phyloP scores from a whole-genome alignment of 169 alveolate species.

The Babesia divergens region DNA sequence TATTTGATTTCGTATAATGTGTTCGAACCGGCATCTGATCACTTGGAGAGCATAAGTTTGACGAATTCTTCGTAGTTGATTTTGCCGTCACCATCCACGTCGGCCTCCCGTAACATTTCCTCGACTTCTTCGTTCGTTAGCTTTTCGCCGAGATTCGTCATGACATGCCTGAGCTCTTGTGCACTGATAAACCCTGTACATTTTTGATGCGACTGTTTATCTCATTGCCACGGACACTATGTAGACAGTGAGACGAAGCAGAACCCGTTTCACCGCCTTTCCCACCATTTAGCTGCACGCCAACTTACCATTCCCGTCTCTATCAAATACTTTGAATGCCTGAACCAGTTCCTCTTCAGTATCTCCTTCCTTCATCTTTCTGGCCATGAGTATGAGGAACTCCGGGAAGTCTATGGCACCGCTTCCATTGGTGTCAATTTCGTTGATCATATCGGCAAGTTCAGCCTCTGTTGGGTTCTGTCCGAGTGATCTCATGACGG shows the following conservation, averaged over 20 bases:
- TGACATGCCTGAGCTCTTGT: conserved; percentile 97
- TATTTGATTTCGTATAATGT: no score
- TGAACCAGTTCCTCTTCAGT: conserved; percentile 98
- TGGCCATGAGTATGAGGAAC: conserved; percentile 97
- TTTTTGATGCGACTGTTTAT: background rate
- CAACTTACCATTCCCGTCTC: conserved; percentile 91
- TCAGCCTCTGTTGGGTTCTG: conserved; percentile 97
- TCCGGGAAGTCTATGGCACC: conserved; percentile 98
- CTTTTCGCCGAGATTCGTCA: conserved; percentile 98
- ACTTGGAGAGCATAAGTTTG: conserved; percentile 96
- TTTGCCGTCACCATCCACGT: conserved; percentile 98
- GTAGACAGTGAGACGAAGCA: no score
- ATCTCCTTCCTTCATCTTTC: conserved; percentile 98
- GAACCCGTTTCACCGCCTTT: no score
- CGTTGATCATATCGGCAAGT: conserved; percentile 94
- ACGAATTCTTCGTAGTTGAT: conserved; percentile 98
- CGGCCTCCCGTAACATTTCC: conserved; percentile 99
- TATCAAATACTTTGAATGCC: conserved; percentile 96
- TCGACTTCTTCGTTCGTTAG: conserved; percentile 98
- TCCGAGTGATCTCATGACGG: conserved; percentile 94
- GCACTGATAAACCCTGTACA: conserved; percentile 93
- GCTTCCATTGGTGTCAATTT: conserved; percentile 93
- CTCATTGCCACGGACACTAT: no score
- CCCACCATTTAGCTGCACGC: background rate
- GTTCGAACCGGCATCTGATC: background rate